Evolutionary conservation across 768 basidiomycete species (phyloP), one percentile per base, ranked within the genome.

Genomic region (Auriscalpium orientale): DNA sequence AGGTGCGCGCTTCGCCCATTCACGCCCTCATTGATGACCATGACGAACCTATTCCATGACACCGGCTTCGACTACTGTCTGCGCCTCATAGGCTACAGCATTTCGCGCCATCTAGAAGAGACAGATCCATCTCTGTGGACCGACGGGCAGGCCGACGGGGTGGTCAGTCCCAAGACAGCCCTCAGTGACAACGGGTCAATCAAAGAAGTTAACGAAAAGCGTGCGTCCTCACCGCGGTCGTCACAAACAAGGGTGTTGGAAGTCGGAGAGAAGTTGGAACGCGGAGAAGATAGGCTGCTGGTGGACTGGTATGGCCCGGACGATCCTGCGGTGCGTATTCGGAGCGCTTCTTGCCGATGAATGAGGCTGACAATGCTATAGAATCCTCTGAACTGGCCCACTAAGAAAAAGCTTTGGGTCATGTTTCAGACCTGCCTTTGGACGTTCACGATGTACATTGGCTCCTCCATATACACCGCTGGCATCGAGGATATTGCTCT

Each of bases 391-490:
- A 65, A 70, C 51, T 70, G 69, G 69, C 65, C 66, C 7, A 56
- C 61, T 16, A 9, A 48, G 8, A 70, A 70, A 37, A 59, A 64
- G 38, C 58, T 59, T 18, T 66, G 68, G 34, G 66, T 69, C 3
- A 62, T 66, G 2, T 67, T 66, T 53, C 60, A 61, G 21, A 66
- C 69, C 53, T 66, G 65, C 53, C 53, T 69, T 43, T 57, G 69
- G 54, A 71, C 68, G 4, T 68, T 69, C 58, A 60, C 60, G 47
- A 65, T 69, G 37, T 71, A 69, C 58, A 67, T 71, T 57, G 69
- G 68, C 55, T 68, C 68, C 11, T 64, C 67, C 11, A 68, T 70
- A 46, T 69, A 66, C 56, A 63, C 65, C 2, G 60, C 68, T 13
- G 64, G 64, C 18, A 66, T 68, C 37, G 62, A 62, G 8, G 62